A percentile compares a stretch with the other conserved stretches of the same genome.
phyloP scores from a whole-genome alignment of 257 asterid genomes.

The Ilex asprella region DNA sequence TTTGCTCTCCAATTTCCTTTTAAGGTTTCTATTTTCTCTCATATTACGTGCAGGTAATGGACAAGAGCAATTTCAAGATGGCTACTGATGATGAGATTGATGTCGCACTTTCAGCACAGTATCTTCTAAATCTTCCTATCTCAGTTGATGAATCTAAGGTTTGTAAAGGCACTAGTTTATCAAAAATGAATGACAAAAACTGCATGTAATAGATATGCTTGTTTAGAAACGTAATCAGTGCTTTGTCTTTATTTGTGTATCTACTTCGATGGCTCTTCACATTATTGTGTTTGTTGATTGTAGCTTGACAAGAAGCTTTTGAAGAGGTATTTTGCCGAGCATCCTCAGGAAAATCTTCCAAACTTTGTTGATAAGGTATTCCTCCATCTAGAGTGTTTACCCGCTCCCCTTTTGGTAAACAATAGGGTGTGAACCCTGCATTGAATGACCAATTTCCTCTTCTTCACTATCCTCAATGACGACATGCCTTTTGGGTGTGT shows the following conservation, averaged over 20 bases:
- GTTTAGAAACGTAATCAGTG: too few species aligned
- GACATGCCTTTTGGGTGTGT: too few species aligned
- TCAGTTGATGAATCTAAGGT: conserved; percentile 93
- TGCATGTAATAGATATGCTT: neutral
- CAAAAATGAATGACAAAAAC: neutral
- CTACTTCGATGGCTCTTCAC: conserved; percentile 11
- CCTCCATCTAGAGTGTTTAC: neutral
- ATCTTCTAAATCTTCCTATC: conserved; percentile 95
- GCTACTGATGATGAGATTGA: conserved; percentile 83
- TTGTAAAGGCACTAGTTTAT: neutral
- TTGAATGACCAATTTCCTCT: too few species aligned
- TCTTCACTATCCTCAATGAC: too few species aligned
- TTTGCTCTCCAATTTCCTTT: conserved; percentile 3
- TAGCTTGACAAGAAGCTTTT: conserved; percentile 83
- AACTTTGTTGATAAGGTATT: conserved; percentile 87
- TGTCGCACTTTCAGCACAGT: conserved; percentile 85
- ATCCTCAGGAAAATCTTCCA: conserved; percentile 78
- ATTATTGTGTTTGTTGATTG: conserved; percentile 26
- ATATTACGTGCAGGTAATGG: conserved; percentile 54
- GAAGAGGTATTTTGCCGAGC: conserved; percentile 64
- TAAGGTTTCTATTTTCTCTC: neutral
- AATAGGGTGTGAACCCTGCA: too few species aligned
- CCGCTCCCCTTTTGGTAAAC: too few species aligned
- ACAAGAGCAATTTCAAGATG: conserved; percentile 88
- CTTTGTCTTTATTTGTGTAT: too few species aligned